phyloP scores from a whole-genome alignment of 768 basidiomycete species.

The Suillus brevipes region DNA sequence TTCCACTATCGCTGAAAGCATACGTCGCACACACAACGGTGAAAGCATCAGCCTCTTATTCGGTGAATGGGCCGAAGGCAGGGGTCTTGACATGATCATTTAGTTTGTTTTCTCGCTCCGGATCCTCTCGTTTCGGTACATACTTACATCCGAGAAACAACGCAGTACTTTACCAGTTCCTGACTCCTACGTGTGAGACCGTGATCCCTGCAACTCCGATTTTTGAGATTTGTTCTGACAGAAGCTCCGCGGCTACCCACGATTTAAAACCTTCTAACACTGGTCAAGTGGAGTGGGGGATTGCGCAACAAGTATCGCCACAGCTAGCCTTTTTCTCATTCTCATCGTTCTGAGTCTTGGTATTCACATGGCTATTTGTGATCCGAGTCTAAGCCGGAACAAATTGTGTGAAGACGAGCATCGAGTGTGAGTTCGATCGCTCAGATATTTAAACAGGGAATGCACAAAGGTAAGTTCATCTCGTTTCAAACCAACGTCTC shows the following conservation, averaged over 20 bases:
- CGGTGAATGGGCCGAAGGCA: constrained; percentile 71
- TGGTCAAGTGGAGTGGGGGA: neutral
- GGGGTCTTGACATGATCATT: constrained; percentile 29
- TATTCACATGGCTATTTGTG: neutral
- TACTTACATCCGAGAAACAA: constrained; percentile 1
- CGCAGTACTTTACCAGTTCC: neutral
- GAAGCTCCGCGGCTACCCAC: neutral
- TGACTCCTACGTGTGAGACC: neutral
- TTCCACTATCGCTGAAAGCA: constrained; percentile 92
- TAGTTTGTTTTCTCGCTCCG: constrained; percentile 14
- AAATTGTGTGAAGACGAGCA: neutral
- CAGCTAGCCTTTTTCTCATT: neutral
- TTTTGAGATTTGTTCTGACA: neutral
- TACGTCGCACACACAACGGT: constrained; percentile 91
- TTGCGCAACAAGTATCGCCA: neutral
- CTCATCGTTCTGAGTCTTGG: neutral
- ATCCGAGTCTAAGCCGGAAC: neutral
- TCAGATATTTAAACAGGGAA: neutral
- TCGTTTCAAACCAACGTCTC: no score
- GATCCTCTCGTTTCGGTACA: constrained; percentile 3
- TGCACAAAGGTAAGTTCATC: neutral
- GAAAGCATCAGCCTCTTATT: constrained; percentile 90
- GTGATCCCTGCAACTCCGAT: neutral
- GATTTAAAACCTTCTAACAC: neutral
- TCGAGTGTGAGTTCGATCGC: neutral